Percentiles rank a stretch among this genome's conserved stretches.
Conservation (phyloP, 257 asterid species). For the Eustoma russellianum region DNA sequence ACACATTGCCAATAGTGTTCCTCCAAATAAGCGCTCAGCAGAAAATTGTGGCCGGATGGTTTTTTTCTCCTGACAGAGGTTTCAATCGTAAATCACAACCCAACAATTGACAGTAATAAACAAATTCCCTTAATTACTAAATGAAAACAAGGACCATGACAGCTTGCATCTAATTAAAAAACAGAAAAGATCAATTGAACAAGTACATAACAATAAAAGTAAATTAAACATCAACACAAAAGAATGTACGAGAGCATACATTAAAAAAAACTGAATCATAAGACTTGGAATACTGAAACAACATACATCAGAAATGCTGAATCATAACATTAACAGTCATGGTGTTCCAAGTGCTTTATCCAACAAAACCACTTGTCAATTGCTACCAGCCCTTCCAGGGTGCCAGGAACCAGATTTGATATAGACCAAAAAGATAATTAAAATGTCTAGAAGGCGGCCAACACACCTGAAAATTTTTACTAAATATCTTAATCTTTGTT, state of each 20-base stretch:
- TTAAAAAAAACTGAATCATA: background rate
- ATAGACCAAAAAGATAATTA: too few relatives aligned
- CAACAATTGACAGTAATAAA: background rate
- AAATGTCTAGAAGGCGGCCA: background rate
- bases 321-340: too few relatives aligned
- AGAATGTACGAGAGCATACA: too few relatives aligned
- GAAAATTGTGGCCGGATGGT: slow-evolving; percentile 94
- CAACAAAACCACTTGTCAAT: background rate
- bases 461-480: slow-evolving; percentile 64
- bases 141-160: too few relatives aligned
- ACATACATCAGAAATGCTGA: too few relatives aligned
- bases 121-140: background rate
- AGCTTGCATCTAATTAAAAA: too few relatives aligned
- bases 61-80: slow-evolving; percentile 78
- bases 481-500: slow-evolving; percentile 72
- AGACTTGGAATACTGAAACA: background rate
- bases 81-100: slow-evolving; percentile 6
- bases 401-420: background rate
- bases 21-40: slow-evolving; percentile 85
- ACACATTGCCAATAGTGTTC: slow-evolving; percentile 78
- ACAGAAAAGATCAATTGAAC: background rate
- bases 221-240: slow-evolving; percentile 3
- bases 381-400: background rate
- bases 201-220: background rate
- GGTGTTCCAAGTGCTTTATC: background rate